Percentiles rank a stretch among this genome's conserved stretches.
Evolutionary conservation across 2,329 filamentous ascomycete species (phyloP).

Genomic region (Curvularia lunata): DNA sequence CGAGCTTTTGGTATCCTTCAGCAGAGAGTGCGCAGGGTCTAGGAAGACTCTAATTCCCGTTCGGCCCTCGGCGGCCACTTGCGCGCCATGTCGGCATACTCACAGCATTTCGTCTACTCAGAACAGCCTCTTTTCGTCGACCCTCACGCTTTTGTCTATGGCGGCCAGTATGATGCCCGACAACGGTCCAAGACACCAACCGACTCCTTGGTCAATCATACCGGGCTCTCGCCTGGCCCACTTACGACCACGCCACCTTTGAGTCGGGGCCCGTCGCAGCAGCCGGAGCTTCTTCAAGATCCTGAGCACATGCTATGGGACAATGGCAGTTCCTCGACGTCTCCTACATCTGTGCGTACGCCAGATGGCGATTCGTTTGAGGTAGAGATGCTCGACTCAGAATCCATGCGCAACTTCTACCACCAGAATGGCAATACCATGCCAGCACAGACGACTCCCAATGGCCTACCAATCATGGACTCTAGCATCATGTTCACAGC

Average conservation of each 20-base stretch:
- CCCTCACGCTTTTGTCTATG: constrained; percentile 29
- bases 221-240: constrained; percentile 42
- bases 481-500: constrained; percentile 29
- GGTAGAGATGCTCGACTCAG: constrained; percentile 41
- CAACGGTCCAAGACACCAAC: constrained; percentile 44
- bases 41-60: constrained; percentile 27
- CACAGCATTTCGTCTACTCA: constrained; percentile 28
- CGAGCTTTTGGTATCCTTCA: constrained; percentile 31
- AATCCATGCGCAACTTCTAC: constrained; percentile 38
- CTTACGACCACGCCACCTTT: constrained; percentile 43
- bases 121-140: constrained; percentile 31
- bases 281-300: constrained; percentile 36
- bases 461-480: constrained; percentile 31
- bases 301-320: constrained; percentile 43
- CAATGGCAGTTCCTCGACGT: constrained; percentile 44
- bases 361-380: constrained; percentile 45
- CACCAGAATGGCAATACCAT: constrained; percentile 32
- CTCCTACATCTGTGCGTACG: constrained; percentile 45
- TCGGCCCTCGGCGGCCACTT: constrained; percentile 27
- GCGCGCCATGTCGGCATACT: constrained; percentile 42
- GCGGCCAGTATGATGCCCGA: constrained; percentile 30
- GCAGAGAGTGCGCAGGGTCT: constrained; percentile 37
- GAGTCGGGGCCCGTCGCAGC: constrained; percentile 43
- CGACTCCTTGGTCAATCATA: constrained; percentile 43
- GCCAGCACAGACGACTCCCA: constrained; percentile 36